Conservation (phyloP, 2,329 filamentous ascomycete genomes). For the Plectosphaerella cucumerina region DNA sequence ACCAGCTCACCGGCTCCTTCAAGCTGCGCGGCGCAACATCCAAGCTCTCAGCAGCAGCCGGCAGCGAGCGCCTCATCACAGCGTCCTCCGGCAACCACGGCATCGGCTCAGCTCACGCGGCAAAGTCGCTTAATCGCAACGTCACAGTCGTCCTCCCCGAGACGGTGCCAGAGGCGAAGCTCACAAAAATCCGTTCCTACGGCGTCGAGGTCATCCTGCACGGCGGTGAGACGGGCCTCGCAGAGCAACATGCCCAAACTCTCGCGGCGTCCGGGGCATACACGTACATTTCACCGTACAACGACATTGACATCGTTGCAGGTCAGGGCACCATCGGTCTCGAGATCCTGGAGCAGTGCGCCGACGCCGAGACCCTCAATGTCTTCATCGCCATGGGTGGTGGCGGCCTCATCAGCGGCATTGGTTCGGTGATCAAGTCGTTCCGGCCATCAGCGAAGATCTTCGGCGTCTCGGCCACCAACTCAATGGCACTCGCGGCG, state of each 20-base stretch:
- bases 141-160: conserved; percentile 16
- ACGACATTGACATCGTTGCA: conserved; percentile 15
- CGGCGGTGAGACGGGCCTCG: conserved; percentile 14
- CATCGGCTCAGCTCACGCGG: conserved; percentile 15
- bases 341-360: conserved; percentile 17
- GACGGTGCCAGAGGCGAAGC: conserved; percentile 13
- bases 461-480: conserved; percentile 15
- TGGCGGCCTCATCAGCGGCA: conserved; percentile 17
- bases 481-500: conserved; percentile 15
- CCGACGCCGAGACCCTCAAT: conserved; percentile 10
- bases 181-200: conserved; percentile 15
- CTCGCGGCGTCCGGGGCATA: conserved; percentile 15
- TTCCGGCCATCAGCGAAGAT: conserved; percentile 14
- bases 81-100: conserved; percentile 18
- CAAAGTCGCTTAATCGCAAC: conserved; percentile 4
- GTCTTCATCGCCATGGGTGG: conserved; percentile 19
- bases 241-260: conserved; percentile 16
- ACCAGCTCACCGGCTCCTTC: conserved; percentile 20
- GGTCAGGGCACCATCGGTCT: conserved; percentile 15
- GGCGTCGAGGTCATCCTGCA: conserved; percentile 16
- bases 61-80: conserved; percentile 11
- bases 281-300: conserved; percentile 18
- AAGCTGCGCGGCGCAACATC: conserved; percentile 20
- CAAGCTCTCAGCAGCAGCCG: conserved; percentile 14
- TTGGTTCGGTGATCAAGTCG: conserved; percentile 18